Conservation (phyloP, 2,329 filamentous ascomycete species). For the Cercospora sojina region DNA sequence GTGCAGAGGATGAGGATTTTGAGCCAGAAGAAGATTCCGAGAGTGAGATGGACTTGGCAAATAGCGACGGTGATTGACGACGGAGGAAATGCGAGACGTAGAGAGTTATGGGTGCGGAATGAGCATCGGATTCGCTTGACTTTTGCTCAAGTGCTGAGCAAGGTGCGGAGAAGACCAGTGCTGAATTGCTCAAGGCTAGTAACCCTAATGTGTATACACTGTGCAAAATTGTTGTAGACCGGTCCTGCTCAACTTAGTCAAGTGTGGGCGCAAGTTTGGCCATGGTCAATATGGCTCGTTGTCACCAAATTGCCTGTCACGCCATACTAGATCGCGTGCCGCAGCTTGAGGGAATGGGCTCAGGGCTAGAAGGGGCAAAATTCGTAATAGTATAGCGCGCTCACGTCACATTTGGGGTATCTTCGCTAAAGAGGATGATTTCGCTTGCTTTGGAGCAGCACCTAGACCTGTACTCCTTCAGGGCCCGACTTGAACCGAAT, state of each 20-base stretch:
- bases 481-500: background rate
- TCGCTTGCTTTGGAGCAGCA: background rate
- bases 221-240: background rate
- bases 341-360: background rate
- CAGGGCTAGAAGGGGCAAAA: background rate
- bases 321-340: background rate
- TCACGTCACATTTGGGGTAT: conserved; percentile 9
- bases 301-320: background rate
- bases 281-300: background rate
- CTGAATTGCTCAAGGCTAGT: background rate
- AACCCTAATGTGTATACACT: background rate
- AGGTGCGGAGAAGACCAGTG: background rate
- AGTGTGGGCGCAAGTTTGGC: background rate
- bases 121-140: background rate
- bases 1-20: background rate
- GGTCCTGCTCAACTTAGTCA: background rate
- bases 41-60: background rate
- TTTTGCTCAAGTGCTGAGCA: background rate
- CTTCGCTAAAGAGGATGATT: background rate
- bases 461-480: background rate
- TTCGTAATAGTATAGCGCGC: background rate
- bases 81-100: background rate
- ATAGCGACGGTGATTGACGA: background rate
- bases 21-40: conserved; percentile 1
- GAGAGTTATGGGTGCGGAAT: background rate